Percentiles rank a stretch among this genome's conserved stretches.
phyloP scores from a whole-genome alignment of 495 filamentous ascomycete species.

The Glonium stellatum region DNA sequence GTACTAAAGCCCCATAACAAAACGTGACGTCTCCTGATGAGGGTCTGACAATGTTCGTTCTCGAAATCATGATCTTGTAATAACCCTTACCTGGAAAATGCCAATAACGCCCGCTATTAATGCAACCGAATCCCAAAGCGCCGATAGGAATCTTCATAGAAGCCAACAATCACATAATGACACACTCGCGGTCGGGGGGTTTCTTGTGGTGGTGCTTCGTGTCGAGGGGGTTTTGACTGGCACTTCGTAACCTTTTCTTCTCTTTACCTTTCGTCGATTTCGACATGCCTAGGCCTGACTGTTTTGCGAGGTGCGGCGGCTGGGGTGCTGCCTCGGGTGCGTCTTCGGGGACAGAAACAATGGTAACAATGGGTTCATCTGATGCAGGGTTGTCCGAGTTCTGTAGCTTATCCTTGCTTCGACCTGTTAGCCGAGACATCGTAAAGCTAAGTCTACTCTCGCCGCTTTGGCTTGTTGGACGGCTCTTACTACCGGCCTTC shows the following conservation, averaged over 20 bases:
- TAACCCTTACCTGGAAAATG: neutral
- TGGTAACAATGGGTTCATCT: conserved; percentile 5
- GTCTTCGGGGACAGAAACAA: conserved; percentile 18
- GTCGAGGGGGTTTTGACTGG: conserved; percentile 33
- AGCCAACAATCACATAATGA: conserved; percentile 43
- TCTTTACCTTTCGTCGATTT: conserved; percentile 44
- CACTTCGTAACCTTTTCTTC: conserved; percentile 41
- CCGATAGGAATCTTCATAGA: neutral
- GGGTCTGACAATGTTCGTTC: too few relatives aligned
- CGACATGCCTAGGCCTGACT: conserved; percentile 32
- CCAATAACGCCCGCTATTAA: neutral
- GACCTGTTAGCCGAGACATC: conserved; percentile 56
- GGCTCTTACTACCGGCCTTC: conserved; percentile 50
- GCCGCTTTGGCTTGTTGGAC: conserved; percentile 59
- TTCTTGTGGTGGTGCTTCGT: conserved; percentile 26
- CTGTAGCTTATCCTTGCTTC: conserved; percentile 29
- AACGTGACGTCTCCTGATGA: too few relatives aligned
- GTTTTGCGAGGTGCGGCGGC: conserved; percentile 1
- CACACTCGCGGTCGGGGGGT: conserved; percentile 64
- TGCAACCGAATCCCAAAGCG: neutral
- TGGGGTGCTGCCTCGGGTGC: conserved; percentile 1
- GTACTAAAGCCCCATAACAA: too few relatives aligned
- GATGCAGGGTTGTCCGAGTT: conserved; percentile 1
- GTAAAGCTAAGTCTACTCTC: conserved; percentile 62
- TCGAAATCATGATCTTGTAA: too few relatives aligned